Conservation (phyloP, 768 basidiomycete species). For the Rossbeevera mucosa region DNA sequence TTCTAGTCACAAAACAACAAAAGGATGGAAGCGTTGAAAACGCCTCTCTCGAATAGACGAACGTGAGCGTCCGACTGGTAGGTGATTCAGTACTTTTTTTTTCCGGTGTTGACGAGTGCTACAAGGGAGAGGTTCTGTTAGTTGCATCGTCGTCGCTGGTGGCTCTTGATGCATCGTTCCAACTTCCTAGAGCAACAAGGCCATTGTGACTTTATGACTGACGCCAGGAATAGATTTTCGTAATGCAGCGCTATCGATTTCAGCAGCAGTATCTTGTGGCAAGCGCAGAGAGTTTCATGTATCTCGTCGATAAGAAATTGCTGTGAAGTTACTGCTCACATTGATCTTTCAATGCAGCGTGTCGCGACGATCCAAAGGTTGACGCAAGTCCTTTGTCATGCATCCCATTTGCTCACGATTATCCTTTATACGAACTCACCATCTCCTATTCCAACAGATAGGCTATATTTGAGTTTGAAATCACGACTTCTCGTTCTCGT, state of each 20-base stretch:
- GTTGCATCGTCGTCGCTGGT: slow-evolving; percentile 5
- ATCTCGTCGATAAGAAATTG: slow-evolving; percentile 7
- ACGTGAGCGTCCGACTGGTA: not conserved
- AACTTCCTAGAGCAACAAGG: not conserved
- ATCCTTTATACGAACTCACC: not conserved
- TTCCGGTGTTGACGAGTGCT: not conserved
- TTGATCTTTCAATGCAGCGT: not conserved
- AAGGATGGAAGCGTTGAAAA: not conserved
- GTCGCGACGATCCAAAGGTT: not conserved
- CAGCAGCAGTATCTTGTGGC: slow-evolving; percentile 1
- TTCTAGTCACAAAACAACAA: not conserved
- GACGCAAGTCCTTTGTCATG: not conserved
- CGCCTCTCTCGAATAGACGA: not conserved
- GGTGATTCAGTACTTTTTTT: not conserved
- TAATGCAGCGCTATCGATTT: not conserved
- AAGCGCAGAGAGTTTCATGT: slow-evolving; percentile 7
- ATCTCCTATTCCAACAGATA: not conserved
- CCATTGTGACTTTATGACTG: not conserved
- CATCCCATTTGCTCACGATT: not conserved
- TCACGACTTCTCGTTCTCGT: not conserved
- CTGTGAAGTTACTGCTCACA: slow-evolving; percentile 7
- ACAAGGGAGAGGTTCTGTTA: not conserved
- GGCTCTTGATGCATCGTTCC: slow-evolving; percentile 1
- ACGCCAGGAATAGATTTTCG: not conserved
- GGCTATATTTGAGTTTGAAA: not conserved